Base-by-base conservation (phyloP, 1,284 basidiomycete species). In the Rhodotorula glutinis region DNA sequence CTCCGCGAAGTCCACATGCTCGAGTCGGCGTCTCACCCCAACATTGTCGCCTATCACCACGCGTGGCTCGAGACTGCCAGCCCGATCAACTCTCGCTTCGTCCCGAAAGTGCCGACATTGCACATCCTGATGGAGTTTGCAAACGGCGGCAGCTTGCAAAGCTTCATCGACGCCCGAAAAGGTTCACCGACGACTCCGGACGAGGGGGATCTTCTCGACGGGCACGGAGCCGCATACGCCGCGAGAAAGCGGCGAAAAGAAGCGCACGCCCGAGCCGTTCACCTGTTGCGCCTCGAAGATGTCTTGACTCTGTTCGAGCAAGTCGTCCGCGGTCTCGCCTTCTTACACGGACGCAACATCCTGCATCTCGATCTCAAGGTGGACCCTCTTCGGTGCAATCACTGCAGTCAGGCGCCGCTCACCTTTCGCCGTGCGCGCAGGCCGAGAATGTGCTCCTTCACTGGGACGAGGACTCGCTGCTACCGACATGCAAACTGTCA, bases 301-400 rank as follows among this genome's bases (percentile, higher is more conserved):
- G 66, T 76, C n/a, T 16, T 74, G 9, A 30, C 41, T 0, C 63
- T 76, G 7, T 74, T 74, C 51, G 29, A 46, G 27, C 75, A 76
- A 38, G 57, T 75, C 16, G 60, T 65, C 4, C 21, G 53, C 4
- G 75, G 75, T 2, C 58, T 76, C 4, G 67, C 64, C 0, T 76
- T 73, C 57, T 57, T 76, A 17, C 75, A 76, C 47, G 43, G 60
- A 8, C 58, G 65, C 25, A 73, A 73, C 59, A 69, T 76, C 38
- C 69, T 76, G 2, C 75, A 76, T 49, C 66, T 76, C 38, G 75
- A 76, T 49, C 67, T 76, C 40, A 76, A 76, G 57, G 71, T 65
- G 52, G 47, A 64, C 51, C 4, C 30, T 11, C 25, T 11, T 13
- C 30, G 4, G 21, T 52, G 1, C 5, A 7, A n/a, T 1, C 14